Percentiles rank a stretch among this genome's conserved stretches.
These are phyloP conservation scores for Psilocybe azurescens DNA, from an alignment of 768 basidiomycete genomes.

Conservation along the genomic window DNA sequence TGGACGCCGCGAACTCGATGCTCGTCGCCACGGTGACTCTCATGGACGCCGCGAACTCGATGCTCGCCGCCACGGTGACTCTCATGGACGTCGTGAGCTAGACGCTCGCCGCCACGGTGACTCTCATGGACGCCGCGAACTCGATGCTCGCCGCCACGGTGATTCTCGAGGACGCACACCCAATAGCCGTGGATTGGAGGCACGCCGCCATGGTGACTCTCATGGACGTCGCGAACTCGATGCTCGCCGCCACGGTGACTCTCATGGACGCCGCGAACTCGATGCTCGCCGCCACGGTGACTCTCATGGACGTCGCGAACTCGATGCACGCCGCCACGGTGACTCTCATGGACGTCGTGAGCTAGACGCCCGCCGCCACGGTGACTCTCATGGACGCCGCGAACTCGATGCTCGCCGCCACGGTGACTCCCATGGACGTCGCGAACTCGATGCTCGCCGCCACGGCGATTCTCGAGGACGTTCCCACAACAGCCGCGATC, in stretches of 20 bases:
- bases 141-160: constrained; percentile 9
- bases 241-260: constrained; percentile 10
- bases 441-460: not conserved
- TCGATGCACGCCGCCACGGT: constrained; percentile 5
- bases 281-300: constrained; percentile 4
- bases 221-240: constrained; percentile 3
- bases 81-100: not conserved
- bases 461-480: constrained; percentile 4
- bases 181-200: not conserved
- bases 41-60: constrained; percentile 6
- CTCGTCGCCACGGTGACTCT: constrained; percentile 4
- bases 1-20: not conserved
- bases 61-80: constrained; percentile 8
- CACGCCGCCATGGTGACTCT: constrained; percentile 10
- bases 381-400: constrained; percentile 2
- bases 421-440: constrained; percentile 8
- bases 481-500: not conserved
- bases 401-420: constrained; percentile 5
- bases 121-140: not conserved
- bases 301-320: not conserved
- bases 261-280: not conserved
- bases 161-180: not conserved
- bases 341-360: not conserved
- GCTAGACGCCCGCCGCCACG: constrained; percentile 4
- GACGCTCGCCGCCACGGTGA: constrained; percentile 14